These are phyloP conservation scores for Porphyra umbilicalis DNA, from an alignment of 31 red algal species.

Conservation along the genomic window DNA sequence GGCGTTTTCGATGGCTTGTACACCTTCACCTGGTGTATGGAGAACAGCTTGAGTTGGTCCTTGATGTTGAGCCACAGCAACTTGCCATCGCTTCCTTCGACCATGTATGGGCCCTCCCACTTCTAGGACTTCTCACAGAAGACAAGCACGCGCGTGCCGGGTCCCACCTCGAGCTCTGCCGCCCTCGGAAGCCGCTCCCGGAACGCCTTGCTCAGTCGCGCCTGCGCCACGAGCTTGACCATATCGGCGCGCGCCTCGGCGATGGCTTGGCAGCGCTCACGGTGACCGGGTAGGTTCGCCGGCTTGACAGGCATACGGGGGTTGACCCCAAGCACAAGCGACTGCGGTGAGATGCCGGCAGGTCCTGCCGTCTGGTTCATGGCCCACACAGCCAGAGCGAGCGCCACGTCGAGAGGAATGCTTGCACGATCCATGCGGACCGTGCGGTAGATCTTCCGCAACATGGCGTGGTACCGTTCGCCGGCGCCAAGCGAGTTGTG, in stretches of 20 bases:
- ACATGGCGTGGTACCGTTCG: too few species aligned
- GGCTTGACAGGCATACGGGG: background rate
- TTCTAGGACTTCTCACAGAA: background rate
- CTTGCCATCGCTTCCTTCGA: too few species aligned
- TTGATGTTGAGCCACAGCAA: too few species aligned
- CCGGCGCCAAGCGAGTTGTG: too few species aligned
- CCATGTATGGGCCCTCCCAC: background rate
- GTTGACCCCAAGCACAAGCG: background rate
- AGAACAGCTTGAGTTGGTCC: too few species aligned
- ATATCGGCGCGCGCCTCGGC: background rate
- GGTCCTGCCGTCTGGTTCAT: slow-evolving; percentile 6
- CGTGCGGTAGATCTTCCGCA: too few species aligned
- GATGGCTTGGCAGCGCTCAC: background rate
- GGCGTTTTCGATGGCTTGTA: background rate
- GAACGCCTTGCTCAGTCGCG: background rate
- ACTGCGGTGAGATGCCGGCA: background rate
- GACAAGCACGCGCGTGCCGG: background rate
- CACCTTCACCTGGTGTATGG: background rate
- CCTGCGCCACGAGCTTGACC: background rate
- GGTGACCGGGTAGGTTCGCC: background rate
- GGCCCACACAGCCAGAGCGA: slow-evolving; percentile 1
- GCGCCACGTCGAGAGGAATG: background rate
- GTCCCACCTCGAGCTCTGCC: background rate
- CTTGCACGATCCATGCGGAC: background rate
- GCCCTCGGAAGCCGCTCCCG: background rate